phyloP scores from a whole-genome alignment of 148 eudicot species.

The Rhododendron vialii region DNA sequence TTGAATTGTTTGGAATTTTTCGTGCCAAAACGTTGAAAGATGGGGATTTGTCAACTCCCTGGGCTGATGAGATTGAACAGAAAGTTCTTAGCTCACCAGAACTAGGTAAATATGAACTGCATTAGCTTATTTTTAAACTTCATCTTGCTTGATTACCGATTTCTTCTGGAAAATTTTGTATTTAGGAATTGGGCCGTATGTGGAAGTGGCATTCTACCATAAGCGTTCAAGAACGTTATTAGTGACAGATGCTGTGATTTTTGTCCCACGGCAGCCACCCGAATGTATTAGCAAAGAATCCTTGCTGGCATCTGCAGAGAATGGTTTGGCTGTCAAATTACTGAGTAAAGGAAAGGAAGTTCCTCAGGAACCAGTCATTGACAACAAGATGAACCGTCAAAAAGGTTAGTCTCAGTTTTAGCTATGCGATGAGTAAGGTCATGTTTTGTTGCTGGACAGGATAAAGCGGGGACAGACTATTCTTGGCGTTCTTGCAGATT shows the following conservation, averaged over 20 bases:
- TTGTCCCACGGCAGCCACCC: conserved; percentile 88
- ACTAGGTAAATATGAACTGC: conserved; percentile 61
- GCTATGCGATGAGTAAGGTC: neutral
- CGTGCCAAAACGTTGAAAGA: conserved; percentile 78
- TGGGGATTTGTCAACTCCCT: conserved; percentile 77
- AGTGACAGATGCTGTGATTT: conserved; percentile 97
- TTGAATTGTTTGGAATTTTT: conserved; percentile 89
- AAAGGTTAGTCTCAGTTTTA: conserved; percentile 51
- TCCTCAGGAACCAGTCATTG: conserved; percentile 76
- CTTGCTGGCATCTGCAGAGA: conserved; percentile 80
- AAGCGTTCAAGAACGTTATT: conserved; percentile 80
- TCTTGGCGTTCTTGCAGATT: neutral
- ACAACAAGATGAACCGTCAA: conserved; percentile 69
- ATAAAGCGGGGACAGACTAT: neutral
- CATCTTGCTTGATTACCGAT: neutral
- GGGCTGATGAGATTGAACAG: conserved; percentile 95
- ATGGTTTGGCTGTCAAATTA: conserved; percentile 92
- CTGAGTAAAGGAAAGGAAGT: conserved; percentile 90
- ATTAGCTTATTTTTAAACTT: neutral
- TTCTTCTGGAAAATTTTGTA: neutral
- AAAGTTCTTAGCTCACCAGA: conserved; percentile 96
- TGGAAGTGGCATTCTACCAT: conserved; percentile 98
- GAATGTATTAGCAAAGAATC: conserved; percentile 76
- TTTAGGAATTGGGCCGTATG: conserved; percentile 94
- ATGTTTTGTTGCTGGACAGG: neutral